phyloP scores from a whole-genome alignment of 768 basidiomycete genomes.

The Trametes maxima region DNA sequence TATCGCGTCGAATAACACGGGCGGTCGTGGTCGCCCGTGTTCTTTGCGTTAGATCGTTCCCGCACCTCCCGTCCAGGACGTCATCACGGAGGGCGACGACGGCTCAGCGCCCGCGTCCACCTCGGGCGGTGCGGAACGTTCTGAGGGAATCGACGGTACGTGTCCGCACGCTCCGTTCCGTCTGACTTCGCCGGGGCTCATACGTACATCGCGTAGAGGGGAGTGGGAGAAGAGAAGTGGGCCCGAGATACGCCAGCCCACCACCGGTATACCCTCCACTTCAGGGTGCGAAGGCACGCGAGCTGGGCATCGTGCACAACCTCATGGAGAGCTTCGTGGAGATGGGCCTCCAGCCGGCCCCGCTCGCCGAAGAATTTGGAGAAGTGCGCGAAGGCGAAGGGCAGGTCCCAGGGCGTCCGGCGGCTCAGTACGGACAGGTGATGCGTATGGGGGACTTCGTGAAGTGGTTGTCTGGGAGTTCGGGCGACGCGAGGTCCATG shows the following conservation, averaged over 20 bases:
- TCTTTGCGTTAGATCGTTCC: conserved; percentile 14
- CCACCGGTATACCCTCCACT: conserved; percentile 56
- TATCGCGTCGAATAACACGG: conserved; percentile 6
- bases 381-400: conserved; percentile 5
- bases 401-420: not conserved
- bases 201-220: not conserved
- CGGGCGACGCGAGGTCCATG: conserved; percentile 1
- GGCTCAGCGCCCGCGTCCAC: not conserved
- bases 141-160: not conserved
- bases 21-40: conserved; percentile 5
- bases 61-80: not conserved
- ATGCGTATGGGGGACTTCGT: conserved; percentile 34
- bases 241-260: conserved; percentile 40
- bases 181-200: not conserved
- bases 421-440: conserved; percentile 44
- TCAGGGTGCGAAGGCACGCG: conserved; percentile 45
- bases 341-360: conserved; percentile 38
- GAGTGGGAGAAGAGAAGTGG: not conserved
- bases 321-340: conserved; percentile 60
- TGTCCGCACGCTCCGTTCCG: not conserved
- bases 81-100: not conserved
- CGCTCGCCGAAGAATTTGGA: not conserved
- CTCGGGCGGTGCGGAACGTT: not conserved
- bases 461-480: conserved; percentile 22
- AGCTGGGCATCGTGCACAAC: conserved; percentile 48